These are phyloP conservation scores for Pseudocercospora fijiensis DNA, from an alignment of 2,329 filamentous ascomycete genomes.

Conservation along the genomic window DNA sequence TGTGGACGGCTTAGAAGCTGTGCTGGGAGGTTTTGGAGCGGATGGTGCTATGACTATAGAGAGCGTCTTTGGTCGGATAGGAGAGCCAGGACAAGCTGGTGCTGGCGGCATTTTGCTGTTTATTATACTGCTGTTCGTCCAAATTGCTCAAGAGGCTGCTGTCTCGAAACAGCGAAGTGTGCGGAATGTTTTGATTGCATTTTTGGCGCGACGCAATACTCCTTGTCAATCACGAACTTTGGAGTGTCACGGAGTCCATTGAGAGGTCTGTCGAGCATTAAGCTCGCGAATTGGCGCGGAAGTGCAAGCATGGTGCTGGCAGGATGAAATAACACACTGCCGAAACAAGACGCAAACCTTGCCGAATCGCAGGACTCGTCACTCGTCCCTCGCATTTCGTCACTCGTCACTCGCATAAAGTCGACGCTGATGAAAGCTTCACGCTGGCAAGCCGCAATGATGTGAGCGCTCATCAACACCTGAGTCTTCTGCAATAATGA, in stretches of 20 bases:
- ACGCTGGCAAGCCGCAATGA: too few species aligned
- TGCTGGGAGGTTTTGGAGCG: not conserved
- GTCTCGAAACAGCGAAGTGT: not conserved
- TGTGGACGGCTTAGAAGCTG: not conserved
- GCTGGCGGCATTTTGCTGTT: not conserved
- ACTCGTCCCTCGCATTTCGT: too few species aligned
- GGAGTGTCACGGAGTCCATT: not conserved
- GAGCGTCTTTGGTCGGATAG: slow-evolving; percentile 4
- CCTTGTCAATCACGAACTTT: not conserved
- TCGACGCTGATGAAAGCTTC: not conserved
- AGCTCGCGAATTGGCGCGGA: not conserved
- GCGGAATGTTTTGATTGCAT: not conserved
- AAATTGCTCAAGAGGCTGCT: not conserved
- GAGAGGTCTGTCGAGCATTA: not conserved
- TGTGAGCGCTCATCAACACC: too few species aligned
- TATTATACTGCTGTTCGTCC: not conserved
- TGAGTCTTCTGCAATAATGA: too few species aligned
- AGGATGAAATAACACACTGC: not conserved
- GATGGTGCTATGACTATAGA: slow-evolving; percentile 1
- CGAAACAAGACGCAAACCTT: not conserved
- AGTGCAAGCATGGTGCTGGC: not conserved
- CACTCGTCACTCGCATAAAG: not conserved
- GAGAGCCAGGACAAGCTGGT: not conserved
- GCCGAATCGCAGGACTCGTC: not conserved
- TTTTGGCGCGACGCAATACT: slow-evolving; percentile 1